Percentiles rank a stretch among this genome's conserved stretches.
Conservation (phyloP, 495 filamentous ascomycete genomes). For the Hypoxylon trugodes region DNA sequence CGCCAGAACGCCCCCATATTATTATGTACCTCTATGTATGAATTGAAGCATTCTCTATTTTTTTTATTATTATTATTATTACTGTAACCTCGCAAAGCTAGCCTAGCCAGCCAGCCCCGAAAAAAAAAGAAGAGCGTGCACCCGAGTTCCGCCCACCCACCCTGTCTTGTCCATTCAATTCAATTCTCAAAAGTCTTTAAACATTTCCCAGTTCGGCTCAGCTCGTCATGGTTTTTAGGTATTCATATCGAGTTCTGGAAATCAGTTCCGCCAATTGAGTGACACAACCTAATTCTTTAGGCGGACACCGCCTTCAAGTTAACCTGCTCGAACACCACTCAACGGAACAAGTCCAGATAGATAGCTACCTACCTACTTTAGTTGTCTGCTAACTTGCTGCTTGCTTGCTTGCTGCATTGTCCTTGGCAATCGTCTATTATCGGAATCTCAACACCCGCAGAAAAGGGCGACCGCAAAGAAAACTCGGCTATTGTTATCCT, state of each 20-base stretch:
- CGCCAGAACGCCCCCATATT: constrained; percentile 35
- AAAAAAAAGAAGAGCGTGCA: constrained; percentile 37
- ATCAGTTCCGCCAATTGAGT: constrained; percentile 39
- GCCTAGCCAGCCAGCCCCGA: constrained; percentile 38
- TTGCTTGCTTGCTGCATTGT: constrained; percentile 13
- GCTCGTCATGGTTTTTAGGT: constrained; percentile 40
- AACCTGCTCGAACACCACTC: constrained; percentile 11
- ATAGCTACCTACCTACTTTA: too few relatives aligned
- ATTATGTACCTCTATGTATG: constrained; percentile 19
- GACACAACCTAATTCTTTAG: constrained; percentile 35
- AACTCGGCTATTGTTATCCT: constrained; percentile 32
- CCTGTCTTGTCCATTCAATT: constrained; percentile 37
- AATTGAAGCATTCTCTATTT: constrained; percentile 35
- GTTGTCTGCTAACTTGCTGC: too few relatives aligned
- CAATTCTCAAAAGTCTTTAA: constrained; percentile 38
- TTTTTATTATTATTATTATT: constrained; percentile 36
- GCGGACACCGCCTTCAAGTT: constrained; percentile 33
- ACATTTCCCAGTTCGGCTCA: constrained; percentile 40
- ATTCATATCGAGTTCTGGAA: constrained; percentile 38
- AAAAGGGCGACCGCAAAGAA: constrained; percentile 20
- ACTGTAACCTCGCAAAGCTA: constrained; percentile 41
- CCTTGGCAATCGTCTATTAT: constrained; percentile 30
- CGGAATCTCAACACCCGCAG: constrained; percentile 30
- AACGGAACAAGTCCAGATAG: too few relatives aligned
- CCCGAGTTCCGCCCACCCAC: constrained; percentile 36